Percentiles rank a stretch among this genome's conserved stretches.
These are phyloP conservation scores for Pouteria glomerata DNA, from an alignment of 148 eudicot species.

Conservation along the genomic window DNA sequence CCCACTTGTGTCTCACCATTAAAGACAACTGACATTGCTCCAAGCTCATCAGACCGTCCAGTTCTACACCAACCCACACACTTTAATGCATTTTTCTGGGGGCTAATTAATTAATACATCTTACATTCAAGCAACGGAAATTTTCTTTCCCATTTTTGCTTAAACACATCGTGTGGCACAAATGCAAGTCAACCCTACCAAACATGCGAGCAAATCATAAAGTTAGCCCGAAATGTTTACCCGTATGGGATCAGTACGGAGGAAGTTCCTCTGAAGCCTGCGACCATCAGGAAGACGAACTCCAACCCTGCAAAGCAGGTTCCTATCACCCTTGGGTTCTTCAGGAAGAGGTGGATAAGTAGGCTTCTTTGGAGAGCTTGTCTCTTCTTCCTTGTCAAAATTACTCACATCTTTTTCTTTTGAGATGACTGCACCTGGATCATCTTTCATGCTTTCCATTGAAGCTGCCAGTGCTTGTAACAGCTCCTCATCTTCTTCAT, in stretches of 20 bases:
- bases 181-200: too few species aligned
- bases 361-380: slow-evolving; percentile 30
- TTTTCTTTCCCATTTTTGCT: too few species aligned
- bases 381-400: slow-evolving; percentile 33
- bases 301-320: slow-evolving; percentile 74
- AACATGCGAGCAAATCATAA: too few species aligned
- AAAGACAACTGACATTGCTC: too few species aligned
- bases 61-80: too few species aligned
- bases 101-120: too few species aligned
- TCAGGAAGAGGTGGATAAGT: slow-evolving; percentile 78
- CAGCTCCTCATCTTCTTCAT: slow-evolving; percentile 66
- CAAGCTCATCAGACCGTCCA: too few species aligned
- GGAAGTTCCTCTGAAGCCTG: slow-evolving; percentile 83
- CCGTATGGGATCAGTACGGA: slow-evolving; percentile 75
- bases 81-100: too few species aligned
- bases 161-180: too few species aligned
- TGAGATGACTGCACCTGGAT: slow-evolving; percentile 21
- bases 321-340: slow-evolving; percentile 77
- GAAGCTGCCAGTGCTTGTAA: slow-evolving; percentile 73
- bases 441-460: slow-evolving; percentile 47
- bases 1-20: too few species aligned
- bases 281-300: slow-evolving; percentile 95
- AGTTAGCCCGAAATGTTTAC: slow-evolving; percentile 35
- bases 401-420: slow-evolving; percentile 26
- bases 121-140: too few species aligned